These are phyloP conservation scores for Helotiales sp. DNA, from an alignment of 2,329 filamentous ascomycete species.

Conservation along the genomic window DNA sequence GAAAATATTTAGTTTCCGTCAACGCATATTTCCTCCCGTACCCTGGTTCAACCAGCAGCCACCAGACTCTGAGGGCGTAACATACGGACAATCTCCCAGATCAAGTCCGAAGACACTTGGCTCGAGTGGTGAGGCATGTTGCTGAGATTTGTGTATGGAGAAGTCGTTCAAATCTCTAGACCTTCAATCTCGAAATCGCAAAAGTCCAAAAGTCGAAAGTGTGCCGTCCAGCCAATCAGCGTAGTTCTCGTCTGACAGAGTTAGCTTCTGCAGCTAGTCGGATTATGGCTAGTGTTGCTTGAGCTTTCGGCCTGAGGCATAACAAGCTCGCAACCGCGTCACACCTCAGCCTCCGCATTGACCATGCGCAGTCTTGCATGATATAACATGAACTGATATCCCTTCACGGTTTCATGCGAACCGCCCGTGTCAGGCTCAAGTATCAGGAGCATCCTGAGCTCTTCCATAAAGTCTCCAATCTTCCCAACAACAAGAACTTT, in stretches of 20 bases:
- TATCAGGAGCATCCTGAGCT: slow-evolving; percentile 14
- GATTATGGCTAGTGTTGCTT: no score
- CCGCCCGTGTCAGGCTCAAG: slow-evolving; percentile 9
- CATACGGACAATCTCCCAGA: slow-evolving; percentile 96
- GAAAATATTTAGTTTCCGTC: slow-evolving; percentile 18
- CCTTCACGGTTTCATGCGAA: slow-evolving; percentile 18
- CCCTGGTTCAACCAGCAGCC: background rate
- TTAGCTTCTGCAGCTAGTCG: background rate
- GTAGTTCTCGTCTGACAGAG: background rate
- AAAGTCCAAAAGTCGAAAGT: slow-evolving; percentile 1
- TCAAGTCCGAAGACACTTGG: slow-evolving; percentile 84
- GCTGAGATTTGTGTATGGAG: slow-evolving; percentile 18
- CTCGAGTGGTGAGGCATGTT: slow-evolving; percentile 54
- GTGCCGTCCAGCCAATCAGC: slow-evolving; percentile 20
- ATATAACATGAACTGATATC: slow-evolving; percentile 17
- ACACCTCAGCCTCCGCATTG: slow-evolving; percentile 13
- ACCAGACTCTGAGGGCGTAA: slow-evolving; percentile 35
- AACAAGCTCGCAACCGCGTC: background rate
- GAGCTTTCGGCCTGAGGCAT: background rate
- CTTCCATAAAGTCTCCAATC: slow-evolving; percentile 9
- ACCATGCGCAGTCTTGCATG: slow-evolving; percentile 6
- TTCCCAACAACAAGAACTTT: slow-evolving; percentile 5
- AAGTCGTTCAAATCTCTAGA: slow-evolving; percentile 13
- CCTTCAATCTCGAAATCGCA: slow-evolving; percentile 11
- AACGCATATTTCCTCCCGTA: slow-evolving; percentile 3